Evolutionary conservation across 768 basidiomycete genomes (phyloP).

Genomic region (Daedaleopsis nitida): DNA sequence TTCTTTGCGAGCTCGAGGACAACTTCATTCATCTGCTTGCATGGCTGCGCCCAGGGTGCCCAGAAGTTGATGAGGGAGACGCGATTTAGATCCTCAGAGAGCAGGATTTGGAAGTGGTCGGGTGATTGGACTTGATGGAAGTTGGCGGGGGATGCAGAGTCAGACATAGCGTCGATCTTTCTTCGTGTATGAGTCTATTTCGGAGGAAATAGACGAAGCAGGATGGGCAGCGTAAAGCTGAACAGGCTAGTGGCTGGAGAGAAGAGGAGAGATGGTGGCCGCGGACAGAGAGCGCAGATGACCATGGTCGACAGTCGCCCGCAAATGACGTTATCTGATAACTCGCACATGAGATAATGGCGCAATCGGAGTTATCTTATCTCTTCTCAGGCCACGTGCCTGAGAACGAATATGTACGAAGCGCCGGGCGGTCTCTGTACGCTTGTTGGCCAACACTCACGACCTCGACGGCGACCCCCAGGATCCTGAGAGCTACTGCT

Average conservation of each 20-base stretch:
- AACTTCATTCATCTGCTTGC: constrained; percentile 85
- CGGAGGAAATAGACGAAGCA: not conserved
- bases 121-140: constrained; percentile 57
- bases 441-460: not conserved
- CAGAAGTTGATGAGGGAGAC: constrained; percentile 93
- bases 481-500: not conserved
- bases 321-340: constrained; percentile 17
- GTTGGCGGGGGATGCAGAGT: constrained; percentile 34
- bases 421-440: not conserved
- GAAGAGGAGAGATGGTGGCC: not conserved
- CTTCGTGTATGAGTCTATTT: not conserved
- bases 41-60: constrained; percentile 92
- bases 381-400: not conserved
- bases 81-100: constrained; percentile 74
- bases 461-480: not conserved
- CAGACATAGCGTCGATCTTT: constrained; percentile 21
- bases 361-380: constrained; percentile 20
- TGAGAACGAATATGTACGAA: not conserved
- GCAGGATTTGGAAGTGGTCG: constrained; percentile 69
- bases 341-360: constrained; percentile 13
- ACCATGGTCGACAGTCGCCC: not conserved
- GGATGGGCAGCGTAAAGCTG: not conserved
- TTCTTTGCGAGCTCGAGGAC: constrained; percentile 73
- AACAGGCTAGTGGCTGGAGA: not conserved
- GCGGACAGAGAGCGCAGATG: constrained; percentile 6